Conservation (phyloP, 176 grass and related monocot genomes). For the Oryza meridionalis region DNA sequence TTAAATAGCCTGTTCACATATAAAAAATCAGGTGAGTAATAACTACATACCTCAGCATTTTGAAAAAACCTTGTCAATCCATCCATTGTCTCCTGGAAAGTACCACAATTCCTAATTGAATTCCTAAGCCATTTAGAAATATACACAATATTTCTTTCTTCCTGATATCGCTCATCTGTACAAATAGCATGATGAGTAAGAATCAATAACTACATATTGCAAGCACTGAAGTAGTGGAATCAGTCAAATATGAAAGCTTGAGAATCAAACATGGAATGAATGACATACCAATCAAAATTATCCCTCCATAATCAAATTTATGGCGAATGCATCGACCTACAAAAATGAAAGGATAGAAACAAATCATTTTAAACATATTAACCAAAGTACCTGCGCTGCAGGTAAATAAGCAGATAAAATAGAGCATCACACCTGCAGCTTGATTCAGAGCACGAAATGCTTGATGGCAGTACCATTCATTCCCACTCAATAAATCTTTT, state of each 20-base stretch:
- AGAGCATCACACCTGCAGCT: constrained; percentile 71
- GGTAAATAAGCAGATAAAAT: constrained; percentile 22
- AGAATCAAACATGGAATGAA: constrained; percentile 14
- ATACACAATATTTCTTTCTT: constrained; percentile 72
- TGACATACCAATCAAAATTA: constrained; percentile 85
- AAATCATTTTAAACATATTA: constrained; percentile 41
- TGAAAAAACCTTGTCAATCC: constrained; percentile 71
- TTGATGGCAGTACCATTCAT: constrained; percentile 98
- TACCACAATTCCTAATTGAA: constrained; percentile 68
- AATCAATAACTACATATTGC: constrained; percentile 22
- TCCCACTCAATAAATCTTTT: constrained; percentile 85
- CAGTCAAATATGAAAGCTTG: constrained; percentile 29
- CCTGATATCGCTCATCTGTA: constrained; percentile 84
- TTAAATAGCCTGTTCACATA: constrained; percentile 17
- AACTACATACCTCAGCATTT: constrained; percentile 67
- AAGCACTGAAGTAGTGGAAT: constrained; percentile 7
- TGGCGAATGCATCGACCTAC: constrained; percentile 94
- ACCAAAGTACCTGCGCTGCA: constrained; percentile 16
- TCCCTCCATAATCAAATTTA: constrained; percentile 92
- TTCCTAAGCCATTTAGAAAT: constrained; percentile 94
- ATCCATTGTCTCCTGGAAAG: constrained; percentile 71
- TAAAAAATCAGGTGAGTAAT: constrained; percentile 24
- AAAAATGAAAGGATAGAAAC: constrained; percentile 42
- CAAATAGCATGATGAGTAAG: constrained; percentile 21
- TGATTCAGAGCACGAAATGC: constrained; percentile 98